Base-by-base conservation (phyloP, 768 basidiomycete genomes). In the Boletus vermiculosoides region DNA sequence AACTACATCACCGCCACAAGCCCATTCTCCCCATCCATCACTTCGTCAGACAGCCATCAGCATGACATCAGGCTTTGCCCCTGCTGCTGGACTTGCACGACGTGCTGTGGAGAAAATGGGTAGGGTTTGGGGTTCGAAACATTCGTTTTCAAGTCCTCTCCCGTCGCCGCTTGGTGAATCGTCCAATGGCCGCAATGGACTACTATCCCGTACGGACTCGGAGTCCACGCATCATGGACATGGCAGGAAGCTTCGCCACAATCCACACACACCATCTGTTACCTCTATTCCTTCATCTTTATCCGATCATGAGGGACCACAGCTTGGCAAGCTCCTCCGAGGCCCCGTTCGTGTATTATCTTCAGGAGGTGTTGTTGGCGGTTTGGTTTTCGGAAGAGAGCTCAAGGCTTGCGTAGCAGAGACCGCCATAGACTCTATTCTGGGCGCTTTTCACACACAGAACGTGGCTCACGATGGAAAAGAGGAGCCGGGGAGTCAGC, bases 91-190 rank as follows among this genome's bases (percentile, higher is more conserved):
- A 10, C 77, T 89, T 10, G 90, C 88, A 11, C 86, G 85, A 65
- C 81, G 86, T 55, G 88, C 90, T 4, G 88, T 88, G 4, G 89
- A 90, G 73, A 87, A 83, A 70, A 83, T 91, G 77, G 85, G 85
- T 39, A 80, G 83, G 40, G 85, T 81, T 22, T 85, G 80, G 80
- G 83, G 80, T 51, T 77, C 76, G 30, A 76, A 71, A 61, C 37
- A 59, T 31, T 66, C 74, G 8, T 59, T 72, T 50, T 73, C 77
- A 22, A 74, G 74, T 58, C 67, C 74, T 44, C 79, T 81, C 45
- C 77, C 81, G 11, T 75, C 81, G 4, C 78, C 78, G 6, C 73
- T 77, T 31, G 74, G 74, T 22, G 74, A 76, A 9, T 70, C 78
- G 10, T 76, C 76, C n/a, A 67, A 61, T 56, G 63, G 54, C 59